A percentile compares a stretch with the other conserved stretches of the same genome.
phyloP scores from a whole-genome alignment of 306 rosid species.

The Rosa chinensis region DNA sequence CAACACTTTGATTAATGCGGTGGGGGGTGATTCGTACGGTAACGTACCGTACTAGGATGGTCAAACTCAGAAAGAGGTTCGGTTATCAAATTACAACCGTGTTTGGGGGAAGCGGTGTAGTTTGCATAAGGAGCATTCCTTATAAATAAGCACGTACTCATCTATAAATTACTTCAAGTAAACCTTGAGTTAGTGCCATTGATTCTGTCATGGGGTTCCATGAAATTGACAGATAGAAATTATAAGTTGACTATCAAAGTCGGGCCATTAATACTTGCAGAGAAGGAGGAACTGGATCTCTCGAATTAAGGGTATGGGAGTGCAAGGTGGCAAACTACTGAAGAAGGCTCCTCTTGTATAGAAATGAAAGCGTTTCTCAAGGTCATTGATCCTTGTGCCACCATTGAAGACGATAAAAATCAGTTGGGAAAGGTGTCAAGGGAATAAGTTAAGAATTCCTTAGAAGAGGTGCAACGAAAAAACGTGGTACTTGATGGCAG shows the following conservation, averaged over 20 bases:
- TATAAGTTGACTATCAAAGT: not conserved
- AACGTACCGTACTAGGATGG: not conserved
- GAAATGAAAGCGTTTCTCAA: not conserved
- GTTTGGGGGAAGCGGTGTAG: constrained; percentile 12
- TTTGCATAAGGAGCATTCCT: constrained; percentile 1
- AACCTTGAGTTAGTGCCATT: not conserved
- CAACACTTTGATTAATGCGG: not conserved
- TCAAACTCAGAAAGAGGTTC: not conserved
- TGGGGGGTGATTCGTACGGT: not conserved
- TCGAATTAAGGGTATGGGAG: not conserved
- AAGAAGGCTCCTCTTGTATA: not conserved
- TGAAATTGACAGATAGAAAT: not conserved
- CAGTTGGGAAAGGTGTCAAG: not conserved
- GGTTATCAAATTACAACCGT: not conserved
- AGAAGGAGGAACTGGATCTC: not conserved
- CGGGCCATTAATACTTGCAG: not conserved
- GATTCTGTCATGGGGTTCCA: not conserved
- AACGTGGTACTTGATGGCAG: not conserved
- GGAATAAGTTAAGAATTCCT: not conserved
- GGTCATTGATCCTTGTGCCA: not conserved
- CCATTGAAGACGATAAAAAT: not conserved
- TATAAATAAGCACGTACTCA: not conserved
- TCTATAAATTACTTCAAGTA: not conserved
- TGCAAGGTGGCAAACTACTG: not conserved
- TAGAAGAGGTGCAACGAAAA: not conserved